These are phyloP conservation scores for Diaporthe ilicicola DNA, from an alignment of 2,329 filamentous ascomycete species.

Conservation along the genomic window DNA sequence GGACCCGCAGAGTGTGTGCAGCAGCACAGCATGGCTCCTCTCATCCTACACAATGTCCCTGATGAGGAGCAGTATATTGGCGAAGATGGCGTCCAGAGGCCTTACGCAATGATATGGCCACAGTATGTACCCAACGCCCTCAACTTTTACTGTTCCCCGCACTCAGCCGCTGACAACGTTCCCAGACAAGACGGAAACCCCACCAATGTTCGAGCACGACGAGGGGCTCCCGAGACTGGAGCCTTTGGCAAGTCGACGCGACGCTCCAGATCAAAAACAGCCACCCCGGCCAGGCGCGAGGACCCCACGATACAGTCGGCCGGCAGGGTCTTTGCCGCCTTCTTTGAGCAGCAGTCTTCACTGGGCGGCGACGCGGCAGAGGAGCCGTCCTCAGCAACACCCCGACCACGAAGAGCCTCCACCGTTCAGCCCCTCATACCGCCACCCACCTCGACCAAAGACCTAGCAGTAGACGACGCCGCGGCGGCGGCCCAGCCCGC, in stretches of 20 bases:
- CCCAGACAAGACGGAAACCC: slow-evolving; percentile 62
- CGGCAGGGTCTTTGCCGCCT: slow-evolving; percentile 69
- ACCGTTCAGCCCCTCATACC: slow-evolving; percentile 29
- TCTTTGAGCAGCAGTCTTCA: slow-evolving; percentile 58
- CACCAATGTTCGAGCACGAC: slow-evolving; percentile 57
- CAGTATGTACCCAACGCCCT: slow-evolving; percentile 53
- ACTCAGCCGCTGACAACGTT: slow-evolving; percentile 54
- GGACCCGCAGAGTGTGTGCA: background rate
- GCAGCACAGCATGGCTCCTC: slow-evolving; percentile 61
- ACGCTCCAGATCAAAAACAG: slow-evolving; percentile 68
- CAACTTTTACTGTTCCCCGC: slow-evolving; percentile 7
- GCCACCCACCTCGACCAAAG: slow-evolving; percentile 5
- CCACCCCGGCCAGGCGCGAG: slow-evolving; percentile 65
- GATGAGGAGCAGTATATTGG: slow-evolving; percentile 74
- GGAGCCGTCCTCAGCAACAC: slow-evolving; percentile 30
- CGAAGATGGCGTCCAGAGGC: slow-evolving; percentile 70
- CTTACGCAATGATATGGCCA: slow-evolving; percentile 72
- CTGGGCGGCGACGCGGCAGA: slow-evolving; percentile 42
- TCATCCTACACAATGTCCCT: slow-evolving; percentile 74
- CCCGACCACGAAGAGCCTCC: slow-evolving; percentile 31
- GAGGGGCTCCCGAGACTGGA: slow-evolving; percentile 66
- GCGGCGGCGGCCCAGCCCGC: slow-evolving; percentile 35
- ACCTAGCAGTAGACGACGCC: slow-evolving; percentile 33
- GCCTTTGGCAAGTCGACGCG: slow-evolving; percentile 74
- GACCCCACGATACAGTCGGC: slow-evolving; percentile 70